A percentile compares a stretch with the other conserved stretches of the same genome.
These are phyloP conservation scores for Pulveroboletus frians DNA, from an alignment of 768 basidiomycete species.

Conservation along the genomic window DNA sequence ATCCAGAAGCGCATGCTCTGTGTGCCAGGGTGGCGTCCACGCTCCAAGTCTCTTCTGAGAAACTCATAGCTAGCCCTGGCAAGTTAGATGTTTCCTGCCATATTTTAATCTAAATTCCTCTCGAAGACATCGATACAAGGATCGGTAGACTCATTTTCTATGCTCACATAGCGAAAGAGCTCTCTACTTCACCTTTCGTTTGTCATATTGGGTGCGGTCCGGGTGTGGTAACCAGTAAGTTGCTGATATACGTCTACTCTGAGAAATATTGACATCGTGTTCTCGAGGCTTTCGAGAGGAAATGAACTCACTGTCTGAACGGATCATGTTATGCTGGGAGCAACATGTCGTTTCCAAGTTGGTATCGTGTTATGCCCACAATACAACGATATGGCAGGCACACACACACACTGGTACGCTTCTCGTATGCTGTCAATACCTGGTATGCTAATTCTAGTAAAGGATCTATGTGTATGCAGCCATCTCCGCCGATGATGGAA, in stretches of 20 bases:
- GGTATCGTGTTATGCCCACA: constrained; percentile 18
- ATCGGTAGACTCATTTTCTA: constrained; percentile 42
- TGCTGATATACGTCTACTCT: neutral
- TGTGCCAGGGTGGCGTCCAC: constrained; percentile 39
- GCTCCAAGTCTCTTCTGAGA: constrained; percentile 35
- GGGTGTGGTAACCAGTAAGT: constrained; percentile 34
- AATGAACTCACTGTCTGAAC: constrained; percentile 38
- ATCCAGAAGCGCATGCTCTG: constrained; percentile 46
- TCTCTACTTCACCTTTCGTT: constrained; percentile 42
- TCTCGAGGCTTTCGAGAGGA: constrained; percentile 46
- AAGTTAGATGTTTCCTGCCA: constrained; percentile 7
- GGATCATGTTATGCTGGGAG: constrained; percentile 52
- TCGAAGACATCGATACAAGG: constrained; percentile 5
- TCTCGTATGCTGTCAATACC: constrained; percentile 1
- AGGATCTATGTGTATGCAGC: constrained; percentile 31
- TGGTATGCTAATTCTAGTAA: constrained; percentile 9
- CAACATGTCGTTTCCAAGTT: constrained; percentile 33
- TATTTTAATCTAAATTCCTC: constrained; percentile 2
- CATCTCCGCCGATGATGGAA: constrained; percentile 51
- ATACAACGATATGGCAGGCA: constrained; percentile 1
- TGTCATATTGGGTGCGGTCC: constrained; percentile 40
- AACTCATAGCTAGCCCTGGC: constrained; percentile 34
- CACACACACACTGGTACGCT: constrained; percentile 9
- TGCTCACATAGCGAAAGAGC: constrained; percentile 45
- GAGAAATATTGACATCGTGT: constrained; percentile 3